Percentiles rank a stretch among this genome's conserved stretches.
Conservation (phyloP, 2,329 filamentous ascomycete species). For the Pseudogymnoascus sp. region DNA sequence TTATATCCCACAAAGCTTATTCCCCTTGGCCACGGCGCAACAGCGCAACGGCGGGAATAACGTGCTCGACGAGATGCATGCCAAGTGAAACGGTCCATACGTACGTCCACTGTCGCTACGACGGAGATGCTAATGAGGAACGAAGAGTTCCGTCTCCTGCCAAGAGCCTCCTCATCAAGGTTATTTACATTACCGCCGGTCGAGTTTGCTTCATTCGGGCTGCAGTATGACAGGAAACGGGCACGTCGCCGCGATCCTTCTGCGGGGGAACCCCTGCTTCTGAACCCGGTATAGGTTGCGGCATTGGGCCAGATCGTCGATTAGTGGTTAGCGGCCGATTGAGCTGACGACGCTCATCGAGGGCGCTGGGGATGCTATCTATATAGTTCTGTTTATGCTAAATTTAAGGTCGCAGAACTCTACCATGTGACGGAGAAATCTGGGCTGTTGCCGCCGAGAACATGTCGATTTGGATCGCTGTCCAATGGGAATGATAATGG, state of each 20-base stretch:
- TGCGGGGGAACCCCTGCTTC: background rate
- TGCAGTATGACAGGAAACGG: background rate
- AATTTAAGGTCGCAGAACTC: background rate
- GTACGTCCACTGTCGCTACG: background rate
- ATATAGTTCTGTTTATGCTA: conserved; percentile 1
- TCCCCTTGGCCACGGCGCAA: background rate
- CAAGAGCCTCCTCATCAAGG: background rate
- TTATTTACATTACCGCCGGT: background rate
- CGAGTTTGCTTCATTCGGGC: background rate
- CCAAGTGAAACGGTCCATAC: background rate
- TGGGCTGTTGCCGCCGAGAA: background rate
- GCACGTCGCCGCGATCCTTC: background rate
- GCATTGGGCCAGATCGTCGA: background rate
- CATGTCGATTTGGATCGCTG: background rate
- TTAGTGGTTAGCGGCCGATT: conserved; percentile 1
- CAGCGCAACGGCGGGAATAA: background rate
- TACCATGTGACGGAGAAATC: background rate
- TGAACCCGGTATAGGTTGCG: background rate
- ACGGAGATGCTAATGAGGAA: background rate
- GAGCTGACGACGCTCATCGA: conserved; percentile 3
- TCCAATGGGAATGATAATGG: background rate
- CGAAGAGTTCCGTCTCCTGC: background rate
- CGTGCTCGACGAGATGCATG: background rate
- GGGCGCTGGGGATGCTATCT: background rate
- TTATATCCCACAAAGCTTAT: conserved; percentile 5